Conservation (phyloP, 1,139 yeast genomes). For the Debaryomycetaceae sp. region DNA sequence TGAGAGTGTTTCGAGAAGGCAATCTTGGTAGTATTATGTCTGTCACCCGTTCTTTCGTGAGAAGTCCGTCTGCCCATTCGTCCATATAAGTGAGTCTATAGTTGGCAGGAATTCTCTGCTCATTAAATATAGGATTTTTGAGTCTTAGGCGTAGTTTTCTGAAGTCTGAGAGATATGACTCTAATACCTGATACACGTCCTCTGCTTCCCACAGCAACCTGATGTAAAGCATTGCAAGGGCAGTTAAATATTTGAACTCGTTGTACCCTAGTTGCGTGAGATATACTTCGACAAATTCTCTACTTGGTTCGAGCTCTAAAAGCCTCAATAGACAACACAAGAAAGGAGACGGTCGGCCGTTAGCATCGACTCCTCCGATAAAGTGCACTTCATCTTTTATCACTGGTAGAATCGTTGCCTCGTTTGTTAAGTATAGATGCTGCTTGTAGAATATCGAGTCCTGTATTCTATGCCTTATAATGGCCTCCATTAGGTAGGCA, state of each 20-base stretch:
- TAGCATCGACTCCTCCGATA: slow-evolving; percentile 49
- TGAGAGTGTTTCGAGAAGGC: slow-evolving; percentile 31
- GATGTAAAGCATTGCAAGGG: slow-evolving; percentile 55
- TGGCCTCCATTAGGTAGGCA: slow-evolving; percentile 59
- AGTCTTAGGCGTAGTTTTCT: slow-evolving; percentile 41
- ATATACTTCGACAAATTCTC: slow-evolving; percentile 50
- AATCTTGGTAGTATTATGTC: slow-evolving; percentile 63
- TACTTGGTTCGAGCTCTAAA: slow-evolving; percentile 58
- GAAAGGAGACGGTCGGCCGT: slow-evolving; percentile 57
- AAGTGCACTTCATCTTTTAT: slow-evolving; percentile 36
- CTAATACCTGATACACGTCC: slow-evolving; percentile 48
- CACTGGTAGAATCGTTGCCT: slow-evolving; percentile 40
- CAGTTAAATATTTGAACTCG: slow-evolving; percentile 66
- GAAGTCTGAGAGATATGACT: slow-evolving; percentile 51
- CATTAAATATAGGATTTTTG: slow-evolving; percentile 25
- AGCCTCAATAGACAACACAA: slow-evolving; percentile 61
- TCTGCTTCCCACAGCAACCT: slow-evolving; percentile 47
- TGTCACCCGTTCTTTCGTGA: slow-evolving; percentile 48
- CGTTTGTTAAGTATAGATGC: slow-evolving; percentile 56
- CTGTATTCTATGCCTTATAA: slow-evolving; percentile 62
- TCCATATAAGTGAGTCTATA: slow-evolving; percentile 50
- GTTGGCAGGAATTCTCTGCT: slow-evolving; percentile 19
- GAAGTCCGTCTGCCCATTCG: slow-evolving; percentile 54
- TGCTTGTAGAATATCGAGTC: slow-evolving; percentile 71
- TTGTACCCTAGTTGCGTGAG: slow-evolving; percentile 39